Evolutionary conservation across 257 asterid genomes (phyloP), one percentile per base, ranked within the genome.

Genomic region (Dorcoceras hygrometricum): DNA sequence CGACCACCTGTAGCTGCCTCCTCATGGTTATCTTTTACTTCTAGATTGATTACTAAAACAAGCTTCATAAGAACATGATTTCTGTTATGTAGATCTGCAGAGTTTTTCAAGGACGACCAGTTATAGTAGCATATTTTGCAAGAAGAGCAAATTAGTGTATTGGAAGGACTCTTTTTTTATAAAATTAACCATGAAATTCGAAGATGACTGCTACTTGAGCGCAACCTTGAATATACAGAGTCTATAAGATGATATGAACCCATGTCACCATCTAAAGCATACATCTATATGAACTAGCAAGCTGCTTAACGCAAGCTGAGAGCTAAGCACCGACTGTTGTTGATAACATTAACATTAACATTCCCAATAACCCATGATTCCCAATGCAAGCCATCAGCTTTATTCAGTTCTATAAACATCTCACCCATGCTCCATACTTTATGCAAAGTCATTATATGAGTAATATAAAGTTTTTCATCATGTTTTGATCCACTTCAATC

Each of bases 11-110:
- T 67, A 55, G 99, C 99, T 53, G 99, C 97, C 75, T 90, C 97
- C 85, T 94, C 97, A 14, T 94, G 99, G 82, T 94, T 94, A 75
- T 94, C 99, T 83, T 90, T 94, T 54, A 94, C 99, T 78, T 94
- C 97, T 81, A 94, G 74, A 74, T 94, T 94, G 80, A 94, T 87
- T 4, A 88, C 79, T 65, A 94, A 76, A 76, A 88, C 99, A 8
- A 90, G 89, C 84, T 87, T 88, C 82, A 88, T 39, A n/a, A 72
- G 82, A 28, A 81, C 86, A 36, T 90, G 99, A 58, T 77, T 78
- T 71, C 99, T 79, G 66, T 69, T 85, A 66, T 90, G 97, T 46
- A 94, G 82, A 85, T 94, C 99, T 94, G 82, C 87, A 81, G 27
- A n/a, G 48, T 20, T 34, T 70, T 36, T 46, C 14, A 16, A 46